Conservation (phyloP, 2,329 filamentous ascomycete genomes). For the Talaromyces sp. region DNA sequence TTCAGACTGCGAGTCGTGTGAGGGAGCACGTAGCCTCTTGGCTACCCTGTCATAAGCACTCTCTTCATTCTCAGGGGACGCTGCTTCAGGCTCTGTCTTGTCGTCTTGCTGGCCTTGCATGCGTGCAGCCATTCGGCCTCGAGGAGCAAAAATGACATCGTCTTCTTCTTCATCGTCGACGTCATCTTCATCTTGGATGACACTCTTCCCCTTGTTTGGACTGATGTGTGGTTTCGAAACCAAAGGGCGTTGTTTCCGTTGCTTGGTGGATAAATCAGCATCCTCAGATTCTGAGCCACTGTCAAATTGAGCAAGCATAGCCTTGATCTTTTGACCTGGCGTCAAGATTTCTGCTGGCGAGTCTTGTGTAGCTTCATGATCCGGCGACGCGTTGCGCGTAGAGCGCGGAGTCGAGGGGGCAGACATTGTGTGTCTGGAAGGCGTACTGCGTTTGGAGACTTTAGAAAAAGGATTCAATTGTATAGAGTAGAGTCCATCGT, state of each 20-base stretch:
- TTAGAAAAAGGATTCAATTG: not conserved
- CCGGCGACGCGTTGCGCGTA: conserved; percentile 6
- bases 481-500: not conserved
- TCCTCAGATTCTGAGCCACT: conserved; percentile 8
- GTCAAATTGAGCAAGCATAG: conserved; percentile 10
- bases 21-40: conserved; percentile 11
- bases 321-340: conserved; percentile 10
- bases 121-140: conserved; percentile 60
- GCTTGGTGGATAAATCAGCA: not conserved
- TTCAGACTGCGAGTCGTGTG: not conserved
- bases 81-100: conserved; percentile 6
- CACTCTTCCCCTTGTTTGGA: not conserved
- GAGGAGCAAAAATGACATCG: conserved; percentile 49
- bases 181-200: not conserved
- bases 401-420: conserved; percentile 12
- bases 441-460: not conserved
- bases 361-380: not conserved
- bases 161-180: conserved; percentile 33
- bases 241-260: not conserved
- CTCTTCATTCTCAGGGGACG: conserved; percentile 21
- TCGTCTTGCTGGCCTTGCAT: conserved; percentile 47
- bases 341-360: conserved; percentile 8
- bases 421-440: conserved; percentile 4
- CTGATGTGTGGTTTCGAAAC: not conserved
- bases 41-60: conserved; percentile 39